phyloP scores from a whole-genome alignment of 306 rosid species.

The Medicago arabica region DNA sequence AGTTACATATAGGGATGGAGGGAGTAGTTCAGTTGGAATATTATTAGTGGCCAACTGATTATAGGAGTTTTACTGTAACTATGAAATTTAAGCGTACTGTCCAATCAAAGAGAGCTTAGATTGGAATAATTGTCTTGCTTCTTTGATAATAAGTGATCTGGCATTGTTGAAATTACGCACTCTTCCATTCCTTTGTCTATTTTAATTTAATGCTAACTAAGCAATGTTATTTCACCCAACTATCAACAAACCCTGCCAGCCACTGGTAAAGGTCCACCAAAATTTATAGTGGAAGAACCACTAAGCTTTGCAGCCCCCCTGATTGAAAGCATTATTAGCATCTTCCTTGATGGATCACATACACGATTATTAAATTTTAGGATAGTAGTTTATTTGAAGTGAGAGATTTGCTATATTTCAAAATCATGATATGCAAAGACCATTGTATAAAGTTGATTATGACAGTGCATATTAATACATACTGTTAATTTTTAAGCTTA shows the following conservation, averaged over 20 bases:
- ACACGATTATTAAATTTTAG: neutral
- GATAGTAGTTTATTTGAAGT: neutral
- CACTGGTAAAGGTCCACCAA: slow-evolving; percentile 21
- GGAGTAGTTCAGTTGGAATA: neutral
- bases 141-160: neutral
- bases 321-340: neutral
- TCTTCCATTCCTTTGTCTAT: slow-evolving; percentile 4
- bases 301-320: neutral
- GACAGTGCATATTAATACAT: neutral
- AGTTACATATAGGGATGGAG: too few relatives aligned
- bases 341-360: neutral
- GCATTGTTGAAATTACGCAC: slow-evolving; percentile 13
- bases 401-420: neutral
- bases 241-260: slow-evolving; percentile 13
- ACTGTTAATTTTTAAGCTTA: too few relatives aligned
- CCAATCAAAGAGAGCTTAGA: slow-evolving; percentile 32
- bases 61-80: neutral
- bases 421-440: neutral
- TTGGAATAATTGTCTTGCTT: slow-evolving; percentile 11
- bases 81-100: neutral
- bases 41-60: slow-evolving; percentile 16
- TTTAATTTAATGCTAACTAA: slow-evolving; percentile 26
- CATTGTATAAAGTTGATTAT: neutral
- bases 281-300: slow-evolving; percentile 48
- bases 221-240: slow-evolving; percentile 5